Base-by-base conservation (phyloP, 495 filamentous ascomycete species). In the Durotheca rogersii region DNA sequence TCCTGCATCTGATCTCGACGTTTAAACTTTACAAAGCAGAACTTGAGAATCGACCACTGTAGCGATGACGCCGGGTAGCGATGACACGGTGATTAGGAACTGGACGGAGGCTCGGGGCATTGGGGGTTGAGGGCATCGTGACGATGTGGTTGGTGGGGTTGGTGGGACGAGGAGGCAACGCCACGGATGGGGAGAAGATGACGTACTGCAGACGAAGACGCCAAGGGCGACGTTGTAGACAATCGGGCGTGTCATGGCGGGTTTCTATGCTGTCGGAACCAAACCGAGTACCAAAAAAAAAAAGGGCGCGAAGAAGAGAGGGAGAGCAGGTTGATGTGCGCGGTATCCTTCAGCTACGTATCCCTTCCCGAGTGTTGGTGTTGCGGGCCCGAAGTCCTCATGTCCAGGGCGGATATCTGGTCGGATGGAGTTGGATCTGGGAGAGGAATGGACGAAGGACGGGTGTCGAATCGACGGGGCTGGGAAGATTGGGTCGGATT, bases 131-230 rank as follows among this genome's bases (percentile, higher is more conserved):
- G 56, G 33, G 33, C 29, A 47, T 53, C 49, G 42, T 21, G 45
- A n/a, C n/a, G n/a, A n/a, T n/a, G n/a, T n/a, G n/a, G n/a, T n/a
- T n/a, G n/a, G n/a, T n/a, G n/a, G n/a, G n/a, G n/a, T n/a, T 55
- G 17, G 51, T 19, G 20, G 43, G 20, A 46, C 41, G 42, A 48
- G 33, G 48, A 41, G 44, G 41, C 43, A 34, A 39, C 27, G 38
- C 17, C 32, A 56, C 27, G 56, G 51, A 23, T 51, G n/a, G n/a
- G n/a, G n/a, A n/a, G n/a, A 55, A 37, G 47, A 61, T 51, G 35
- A 74, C 79, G 61, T 70, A 88, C 84, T 77, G 42, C 73, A 80
- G 21, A 84, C 64, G 59, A 87, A 81, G 41, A 78, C 68, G 14
- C 81, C 64, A 39, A 86, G 60, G 14, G 81, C 78, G 38, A 70